Conservation (phyloP, 345 rosid species). For the Pugionium cornutum region DNA sequence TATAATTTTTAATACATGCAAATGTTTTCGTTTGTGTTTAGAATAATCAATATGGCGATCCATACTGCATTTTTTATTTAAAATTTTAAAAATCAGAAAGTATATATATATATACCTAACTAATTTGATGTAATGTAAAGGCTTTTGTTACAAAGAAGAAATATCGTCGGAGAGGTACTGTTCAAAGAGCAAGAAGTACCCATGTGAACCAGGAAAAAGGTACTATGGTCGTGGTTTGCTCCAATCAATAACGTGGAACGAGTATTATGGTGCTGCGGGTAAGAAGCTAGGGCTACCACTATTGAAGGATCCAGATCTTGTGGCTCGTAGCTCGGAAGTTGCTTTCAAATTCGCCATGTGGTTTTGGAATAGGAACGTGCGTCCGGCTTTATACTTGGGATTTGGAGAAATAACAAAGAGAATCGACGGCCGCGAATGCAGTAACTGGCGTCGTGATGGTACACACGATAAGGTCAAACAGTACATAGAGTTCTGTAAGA, state of each 20-base stretch:
- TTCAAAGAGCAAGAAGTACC: constrained; percentile 25
- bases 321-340: constrained; percentile 33
- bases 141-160: constrained; percentile 42
- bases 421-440: constrained; percentile 50
- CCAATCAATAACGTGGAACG: constrained; percentile 48
- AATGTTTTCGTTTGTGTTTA: background rate
- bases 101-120: background rate
- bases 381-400: constrained; percentile 41
- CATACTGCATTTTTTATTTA: background rate
- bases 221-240: constrained; percentile 44
- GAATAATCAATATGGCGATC: background rate
- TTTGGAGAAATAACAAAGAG: constrained; percentile 44
- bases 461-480: constrained; percentile 30
- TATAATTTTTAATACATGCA: background rate
- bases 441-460: constrained; percentile 28
- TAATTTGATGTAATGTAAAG: constrained; percentile 13
- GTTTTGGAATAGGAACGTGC: constrained; percentile 54
- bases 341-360: constrained; percentile 52
- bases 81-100: background rate
- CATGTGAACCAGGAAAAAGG: constrained; percentile 35
- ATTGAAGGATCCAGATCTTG: constrained; percentile 44
- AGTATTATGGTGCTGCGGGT: constrained; percentile 53
- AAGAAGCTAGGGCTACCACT: constrained; percentile 37
- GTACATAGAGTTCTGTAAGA: constrained; percentile 43
- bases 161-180: constrained; percentile 28